A percentile compares a stretch with the other conserved stretches of the same genome.
These are phyloP conservation scores for Pluteus cervinus DNA, from an alignment of 768 basidiomycete genomes.

Conservation along the genomic window DNA sequence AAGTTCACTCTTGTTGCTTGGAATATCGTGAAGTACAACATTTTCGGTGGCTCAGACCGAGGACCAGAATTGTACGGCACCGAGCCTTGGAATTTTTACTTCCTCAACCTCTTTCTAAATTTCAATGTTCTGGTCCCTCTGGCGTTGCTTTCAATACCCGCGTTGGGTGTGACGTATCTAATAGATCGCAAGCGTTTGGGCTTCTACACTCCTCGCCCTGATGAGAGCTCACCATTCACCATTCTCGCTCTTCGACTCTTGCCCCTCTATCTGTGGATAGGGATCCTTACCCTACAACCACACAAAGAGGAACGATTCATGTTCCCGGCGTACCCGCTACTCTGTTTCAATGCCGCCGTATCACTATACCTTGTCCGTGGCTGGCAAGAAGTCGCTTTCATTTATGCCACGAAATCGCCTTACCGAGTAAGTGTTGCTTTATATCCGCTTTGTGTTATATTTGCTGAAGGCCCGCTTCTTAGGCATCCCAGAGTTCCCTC, in stretches of 20 bases:
- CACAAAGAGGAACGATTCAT: slow-evolving; percentile 99
- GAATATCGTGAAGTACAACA: slow-evolving; percentile 93
- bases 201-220: slow-evolving; percentile 34
- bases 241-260: slow-evolving; percentile 70
- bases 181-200: slow-evolving; percentile 78
- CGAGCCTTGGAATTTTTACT: slow-evolving; percentile 80
- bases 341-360: slow-evolving; percentile 95
- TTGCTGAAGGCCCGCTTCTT: slow-evolving; percentile 2
- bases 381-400: slow-evolving; percentile 75
- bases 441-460: slow-evolving; percentile 4
- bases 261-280: slow-evolving; percentile 91
- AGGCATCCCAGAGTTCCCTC: slow-evolving; percentile 74
- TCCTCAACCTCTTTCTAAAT: slow-evolving; percentile 86
- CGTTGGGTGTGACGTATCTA: slow-evolving; percentile 64
- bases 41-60: slow-evolving; percentile 71
- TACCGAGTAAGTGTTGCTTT: slow-evolving; percentile 57
- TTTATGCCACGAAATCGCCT: slow-evolving; percentile 74
- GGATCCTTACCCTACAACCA: slow-evolving; percentile 70
- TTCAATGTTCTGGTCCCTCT: slow-evolving; percentile 86
- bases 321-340: slow-evolving; percentile 86
- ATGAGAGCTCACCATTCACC: slow-evolving; percentile 76
- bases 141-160: slow-evolving; percentile 76
- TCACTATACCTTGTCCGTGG: slow-evolving; percentile 79
- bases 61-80: slow-evolving; percentile 95
- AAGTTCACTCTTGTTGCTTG: slow-evolving; percentile 75